Base-by-base conservation (phyloP, 2,329 filamentous ascomycete species). In the Fusarium sacchari region DNA sequence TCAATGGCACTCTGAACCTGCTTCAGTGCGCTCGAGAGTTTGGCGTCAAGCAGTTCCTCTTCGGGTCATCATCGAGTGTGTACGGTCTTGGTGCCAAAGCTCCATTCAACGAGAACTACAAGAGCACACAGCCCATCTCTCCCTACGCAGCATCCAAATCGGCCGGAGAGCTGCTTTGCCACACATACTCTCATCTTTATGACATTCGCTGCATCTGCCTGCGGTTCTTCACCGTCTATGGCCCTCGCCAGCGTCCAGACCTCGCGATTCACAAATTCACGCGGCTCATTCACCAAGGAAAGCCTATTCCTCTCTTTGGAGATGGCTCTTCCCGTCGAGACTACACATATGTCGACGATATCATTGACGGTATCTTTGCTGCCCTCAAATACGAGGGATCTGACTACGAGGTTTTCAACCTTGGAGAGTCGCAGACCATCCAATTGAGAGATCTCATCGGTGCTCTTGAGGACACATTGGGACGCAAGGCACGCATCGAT, bases 181-280 rank as follows among this genome's bases (percentile, higher is more conserved):
- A 67, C 13, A 67, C 64, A 14, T 67, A 59, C 30, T 44, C 64
- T 12, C 64, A 67, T 30, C 34, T 67, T 1, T 60, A 67, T 6
- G 32, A 43, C 7, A 67, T 67, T 11, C 64, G 64, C 8, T 67
- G 64, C 30, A 42, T 67, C 52, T 67, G 64, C 17, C 64, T 67
- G 2, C 57, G 64, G 6, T 67, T 67, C 34, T 67, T 67, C 22
- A 67, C 64, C 24, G 64, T 67, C 12, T 67, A 67, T 10, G 64
- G 64, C 1, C 64, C 62, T 3, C 64, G 64, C 6, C 52, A 67
- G 26, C 64, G 64, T 0, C 64, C 64, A 18, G 64, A 67, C 8
- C 64, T 67, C 9, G 64, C 64, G 1, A 67, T 67, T 0, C 64
- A 67, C n/a, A 67, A 67, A 22, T 67, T 67, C 34, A 67, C 64